phyloP scores from a whole-genome alignment of 371 early-diverging fungal genomes.

The Polyrhizophydium stewartii region DNA sequence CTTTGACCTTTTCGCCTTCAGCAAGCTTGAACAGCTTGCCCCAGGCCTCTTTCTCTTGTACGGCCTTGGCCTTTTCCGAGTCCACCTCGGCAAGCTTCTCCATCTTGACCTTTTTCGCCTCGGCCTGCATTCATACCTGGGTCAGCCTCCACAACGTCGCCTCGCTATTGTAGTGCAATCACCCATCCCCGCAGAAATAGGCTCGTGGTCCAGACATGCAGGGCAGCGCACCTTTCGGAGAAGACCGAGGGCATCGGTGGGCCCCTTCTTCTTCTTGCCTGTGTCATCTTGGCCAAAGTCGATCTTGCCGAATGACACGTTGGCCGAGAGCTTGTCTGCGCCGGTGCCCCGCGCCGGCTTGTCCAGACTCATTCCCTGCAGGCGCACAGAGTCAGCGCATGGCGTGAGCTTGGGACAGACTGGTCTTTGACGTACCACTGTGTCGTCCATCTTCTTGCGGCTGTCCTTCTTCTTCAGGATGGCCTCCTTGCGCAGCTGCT shows the following conservation, averaged over 20 bases:
- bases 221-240: slow-evolving; percentile 55
- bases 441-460: slow-evolving; percentile 16
- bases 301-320: slow-evolving; percentile 67
- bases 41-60: slow-evolving; percentile 80
- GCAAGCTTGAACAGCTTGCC: slow-evolving; percentile 73
- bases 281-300: slow-evolving; percentile 55
- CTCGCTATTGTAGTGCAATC: neutral
- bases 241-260: slow-evolving; percentile 67
- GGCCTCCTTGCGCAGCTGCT: slow-evolving; percentile 65
- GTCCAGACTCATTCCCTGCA: neutral
- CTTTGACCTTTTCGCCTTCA: slow-evolving; percentile 85
- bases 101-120: slow-evolving; percentile 71
- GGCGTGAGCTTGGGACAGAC: too few relatives aligned
- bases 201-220: too few relatives aligned
- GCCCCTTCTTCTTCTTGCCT: slow-evolving; percentile 68
- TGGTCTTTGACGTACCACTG: slow-evolving; percentile 11
- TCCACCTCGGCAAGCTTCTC: slow-evolving; percentile 65
- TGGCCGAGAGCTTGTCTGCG: slow-evolving; percentile 1
- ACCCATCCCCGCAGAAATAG: too few relatives aligned
- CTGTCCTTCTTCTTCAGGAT: slow-evolving; percentile 25
- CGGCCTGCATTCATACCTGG: slow-evolving; percentile 36
- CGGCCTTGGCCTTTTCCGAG: slow-evolving; percentile 61
- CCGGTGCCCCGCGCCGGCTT: neutral
- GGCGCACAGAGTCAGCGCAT: too few relatives aligned
- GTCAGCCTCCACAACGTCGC: neutral